These are phyloP conservation scores for Anastatica hierochuntica DNA, from an alignment of 345 rosid genomes.

Conservation along the genomic window DNA sequence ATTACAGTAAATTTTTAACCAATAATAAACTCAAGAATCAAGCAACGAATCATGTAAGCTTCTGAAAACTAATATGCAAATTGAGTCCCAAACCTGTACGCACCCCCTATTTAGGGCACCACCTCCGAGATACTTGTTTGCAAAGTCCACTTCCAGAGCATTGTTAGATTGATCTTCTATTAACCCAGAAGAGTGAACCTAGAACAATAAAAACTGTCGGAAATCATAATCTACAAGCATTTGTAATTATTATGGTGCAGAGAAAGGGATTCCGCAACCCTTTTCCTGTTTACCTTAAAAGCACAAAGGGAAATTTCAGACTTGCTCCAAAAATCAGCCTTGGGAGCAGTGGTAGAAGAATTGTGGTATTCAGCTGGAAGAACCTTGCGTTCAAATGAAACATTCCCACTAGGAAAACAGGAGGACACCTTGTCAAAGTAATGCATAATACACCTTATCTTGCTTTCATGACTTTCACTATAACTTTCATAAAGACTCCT, in stretches of 20 bases:
- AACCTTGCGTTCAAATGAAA: constrained; percentile 84
- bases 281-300: constrained; percentile 47
- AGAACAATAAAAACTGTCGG: constrained; percentile 2
- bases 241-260: neutral
- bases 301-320: constrained; percentile 52
- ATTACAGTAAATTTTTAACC: neutral
- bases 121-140: constrained; percentile 83
- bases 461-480: constrained; percentile 57
- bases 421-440: constrained; percentile 74
- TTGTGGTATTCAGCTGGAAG: constrained; percentile 38
- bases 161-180: constrained; percentile 65
- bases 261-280: neutral
- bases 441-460: constrained; percentile 63
- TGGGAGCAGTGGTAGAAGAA: constrained; percentile 32
- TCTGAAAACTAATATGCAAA: neutral
- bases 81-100: constrained; percentile 52
- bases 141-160: constrained; percentile 85
- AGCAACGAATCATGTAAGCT: neutral
- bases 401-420: constrained; percentile 45
- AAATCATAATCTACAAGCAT: neutral
- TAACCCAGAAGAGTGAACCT: constrained; percentile 52
- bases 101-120: constrained; percentile 85
- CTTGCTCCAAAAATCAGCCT: constrained; percentile 58
- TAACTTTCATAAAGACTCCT: constrained; percentile 61
- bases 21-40: neutral